Evolutionary conservation across 2,329 filamentous ascomycete genomes (phyloP), one percentile per base, ranked within the genome.

Genomic region (Botrytis sinoallii): DNA sequence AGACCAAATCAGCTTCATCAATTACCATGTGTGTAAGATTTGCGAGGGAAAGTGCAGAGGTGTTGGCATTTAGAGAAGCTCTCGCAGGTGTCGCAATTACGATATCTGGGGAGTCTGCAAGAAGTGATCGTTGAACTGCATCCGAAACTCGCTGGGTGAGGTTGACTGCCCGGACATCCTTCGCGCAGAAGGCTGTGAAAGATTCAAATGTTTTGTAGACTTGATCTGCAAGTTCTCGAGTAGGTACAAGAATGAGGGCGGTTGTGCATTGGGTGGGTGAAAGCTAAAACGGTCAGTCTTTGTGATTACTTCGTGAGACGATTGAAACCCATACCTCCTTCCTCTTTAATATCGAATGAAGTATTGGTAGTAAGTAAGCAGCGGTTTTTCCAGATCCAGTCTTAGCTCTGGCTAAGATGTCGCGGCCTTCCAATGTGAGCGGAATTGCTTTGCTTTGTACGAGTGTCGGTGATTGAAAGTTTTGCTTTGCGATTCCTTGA

Each of bases 301-400:
- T 79, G 76, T 44, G 25, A 57, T 57, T 57, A 18, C 48, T 20
- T 73, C 12, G 74, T 63, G 60, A n/a, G 20, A 48, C 10, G 20
- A 38, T 40, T 68, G 40, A n/a, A 10, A 35, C 18, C 16, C 40
- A 25, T 46, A 91, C 89, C 78, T 88, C 84, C 83, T 97, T 97
- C 77, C 89, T 89, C 81, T 92, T 93, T 73, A 99, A 84, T 75
- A 97, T 93, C 52, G 89, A 88, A 78, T 97, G 92, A 25, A 99
- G 84, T n/a, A 97, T 88, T 1, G 96, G 96, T 60, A 99, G 87
- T 10, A 97, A 85, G 81, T 98, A 98, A 68, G 96, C 95, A n/a
- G 94, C 94, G 18, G 96, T 99, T 86, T 99, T 99, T 78, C 96
- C 96, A 6, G 95, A 97, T 20, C 96, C 96, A 8, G 96, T 98